Percentiles rank a stretch among this genome's conserved stretches.
phyloP scores from a whole-genome alignment of 73 alveolate species.

The Symbiodinium pilosum region DNA sequence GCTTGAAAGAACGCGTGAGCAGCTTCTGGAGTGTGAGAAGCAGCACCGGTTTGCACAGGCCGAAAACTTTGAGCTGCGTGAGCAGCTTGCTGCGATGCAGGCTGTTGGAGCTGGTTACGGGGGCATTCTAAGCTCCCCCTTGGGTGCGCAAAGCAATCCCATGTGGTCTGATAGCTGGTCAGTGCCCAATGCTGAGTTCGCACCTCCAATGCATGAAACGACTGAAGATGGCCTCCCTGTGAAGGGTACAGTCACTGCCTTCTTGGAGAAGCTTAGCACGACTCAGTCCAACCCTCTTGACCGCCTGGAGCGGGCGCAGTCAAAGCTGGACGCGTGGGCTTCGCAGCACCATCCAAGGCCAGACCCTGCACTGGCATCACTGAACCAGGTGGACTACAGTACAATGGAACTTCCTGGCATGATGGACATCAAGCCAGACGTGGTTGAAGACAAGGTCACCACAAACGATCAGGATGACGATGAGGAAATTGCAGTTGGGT shows the following conservation, averaged over 20 bases:
- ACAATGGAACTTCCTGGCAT: not conserved
- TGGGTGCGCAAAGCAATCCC: not conserved
- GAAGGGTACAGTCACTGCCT: not conserved
- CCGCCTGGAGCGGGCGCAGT: slow-evolving; percentile 87
- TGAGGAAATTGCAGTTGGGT: not conserved
- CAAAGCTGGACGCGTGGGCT: slow-evolving; percentile 90
- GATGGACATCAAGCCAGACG: not conserved
- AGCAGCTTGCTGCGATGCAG: slow-evolving; percentile 87
- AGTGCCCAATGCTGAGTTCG: not conserved
- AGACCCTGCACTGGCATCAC: not conserved
- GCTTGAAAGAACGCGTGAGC: slow-evolving; percentile 57
- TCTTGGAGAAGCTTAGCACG: slow-evolving; percentile 30
- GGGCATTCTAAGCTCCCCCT: not conserved
- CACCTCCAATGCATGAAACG: not conserved
- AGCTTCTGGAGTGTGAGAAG: slow-evolving; percentile 55
- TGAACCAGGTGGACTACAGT: not conserved
- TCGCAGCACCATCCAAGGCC: slow-evolving; percentile 43
- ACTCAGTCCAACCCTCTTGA: slow-evolving; percentile 34
- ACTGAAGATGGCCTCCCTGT: not conserved
- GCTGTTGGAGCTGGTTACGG: not conserved
- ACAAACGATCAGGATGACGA: not conserved
- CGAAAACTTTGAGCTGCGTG: slow-evolving; percentile 68
- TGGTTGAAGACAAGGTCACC: not conserved
- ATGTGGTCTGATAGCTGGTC: not conserved
- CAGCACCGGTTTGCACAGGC: not conserved